Base-by-base conservation (phyloP, 179 eudicot species). In the Kewa caespitosa region DNA sequence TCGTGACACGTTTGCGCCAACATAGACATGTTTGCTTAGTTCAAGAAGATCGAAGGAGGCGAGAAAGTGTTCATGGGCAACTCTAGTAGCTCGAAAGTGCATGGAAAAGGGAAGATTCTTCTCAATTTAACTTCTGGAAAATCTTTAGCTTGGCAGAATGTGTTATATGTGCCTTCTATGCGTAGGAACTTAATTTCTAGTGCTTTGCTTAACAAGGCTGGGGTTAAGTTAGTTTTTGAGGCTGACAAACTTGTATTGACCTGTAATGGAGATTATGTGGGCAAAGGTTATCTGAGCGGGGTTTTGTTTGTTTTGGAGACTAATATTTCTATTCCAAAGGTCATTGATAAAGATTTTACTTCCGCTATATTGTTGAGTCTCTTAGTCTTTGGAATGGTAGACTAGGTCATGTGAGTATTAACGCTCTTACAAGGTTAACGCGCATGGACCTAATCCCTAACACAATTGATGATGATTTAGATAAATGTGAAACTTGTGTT, bases 171-270 rank as follows among this genome's bases (percentile, higher is more conserved):
- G n/a, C 69, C 69, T 15, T 32, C 63, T 14, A 18, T 60, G 2
- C 34, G 57, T 0, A 74, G 42, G 30, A 59, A 62, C 42, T 23
- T 74, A 4, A 46, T 61, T 6, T 59, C 31, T 1, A 57, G 69
- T 39, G 38, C 52, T 8, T 31, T 74, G 8, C 30, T 74, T 1
- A 60, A 30, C 36, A 60, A 62, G 14, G n/a, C 63, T 30, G 57
- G 69, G 27, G 31, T 74, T 38, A 38, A 23, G 15, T n/a, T 74
- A 6, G 76, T 74, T 31, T 59, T 60, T 30, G 69, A 74, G 25
- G 27, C 31, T 17, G 46, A 55, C 20, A 73, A 57, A 28, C 28
- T 73, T 55, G 67, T 57, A 7, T 14, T 73, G 8, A 28, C 48
- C 18, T 27, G 63, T 2, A 73, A 38, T 59, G 76, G 67, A 7